These are phyloP conservation scores for Quillaja saponaria DNA, from an alignment of 306 rosid genomes.

Conservation along the genomic window DNA sequence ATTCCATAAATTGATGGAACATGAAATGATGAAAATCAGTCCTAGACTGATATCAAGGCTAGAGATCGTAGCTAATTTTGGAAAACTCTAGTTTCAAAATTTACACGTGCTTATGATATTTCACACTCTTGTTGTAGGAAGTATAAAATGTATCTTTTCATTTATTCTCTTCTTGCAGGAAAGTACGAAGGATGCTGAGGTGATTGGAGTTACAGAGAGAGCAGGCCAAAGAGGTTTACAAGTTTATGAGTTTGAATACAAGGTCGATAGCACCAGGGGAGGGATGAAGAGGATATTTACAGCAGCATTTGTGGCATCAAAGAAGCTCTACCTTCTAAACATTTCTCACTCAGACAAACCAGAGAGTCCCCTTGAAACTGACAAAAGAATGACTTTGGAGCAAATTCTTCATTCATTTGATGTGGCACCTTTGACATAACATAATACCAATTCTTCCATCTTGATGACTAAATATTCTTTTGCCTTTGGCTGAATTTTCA, in stretches of 20 bases:
- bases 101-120: too few species aligned
- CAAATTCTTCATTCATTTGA: slow-evolving; percentile 58
- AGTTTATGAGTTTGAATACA: slow-evolving; percentile 81
- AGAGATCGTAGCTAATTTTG: too few species aligned
- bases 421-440: slow-evolving; percentile 35
- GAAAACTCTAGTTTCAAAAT: too few species aligned
- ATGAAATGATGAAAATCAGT: too few species aligned
- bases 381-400: slow-evolving; percentile 44
- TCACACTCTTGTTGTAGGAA: too few species aligned
- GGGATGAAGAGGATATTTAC: slow-evolving; percentile 83
- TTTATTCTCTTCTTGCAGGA: slow-evolving; percentile 47
- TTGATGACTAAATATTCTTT: slow-evolving; percentile 6
- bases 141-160: too few species aligned
- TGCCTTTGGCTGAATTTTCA: slow-evolving; percentile 12
- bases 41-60: too few species aligned
- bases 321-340: slow-evolving; percentile 84
- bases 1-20: too few species aligned
- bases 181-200: slow-evolving; percentile 79
- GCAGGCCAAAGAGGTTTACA: slow-evolving; percentile 60
- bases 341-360: slow-evolving; percentile 79
- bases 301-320: slow-evolving; percentile 85
- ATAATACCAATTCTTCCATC: not conserved
- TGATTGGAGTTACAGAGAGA: slow-evolving; percentile 67
- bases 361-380: slow-evolving; percentile 68
- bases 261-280: slow-evolving; percentile 79